Evolutionary conservation across 2,329 filamentous ascomycete species (phyloP).

Genomic region (Cladosporium velox): DNA sequence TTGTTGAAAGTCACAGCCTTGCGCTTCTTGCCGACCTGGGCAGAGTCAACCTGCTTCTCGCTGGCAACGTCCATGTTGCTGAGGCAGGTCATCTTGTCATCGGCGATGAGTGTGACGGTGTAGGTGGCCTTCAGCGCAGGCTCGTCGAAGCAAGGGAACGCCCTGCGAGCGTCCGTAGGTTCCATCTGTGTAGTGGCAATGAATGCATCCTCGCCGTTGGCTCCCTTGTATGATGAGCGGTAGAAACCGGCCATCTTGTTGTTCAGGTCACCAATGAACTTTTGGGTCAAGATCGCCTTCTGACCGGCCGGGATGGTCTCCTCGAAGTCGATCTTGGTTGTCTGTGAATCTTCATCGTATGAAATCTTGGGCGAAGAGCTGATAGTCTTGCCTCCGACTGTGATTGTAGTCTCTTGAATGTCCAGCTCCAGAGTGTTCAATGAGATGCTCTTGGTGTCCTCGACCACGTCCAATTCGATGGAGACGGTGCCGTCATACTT

Average conservation of each 20-base stretch:
- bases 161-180: conserved; percentile 86
- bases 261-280: conserved; percentile 78
- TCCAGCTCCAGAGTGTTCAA: conserved; percentile 87
- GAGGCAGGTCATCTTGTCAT: conserved; percentile 85
- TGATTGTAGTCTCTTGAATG: conserved; percentile 72
- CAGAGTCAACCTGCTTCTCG: conserved; percentile 71
- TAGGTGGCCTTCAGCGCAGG: conserved; percentile 91
- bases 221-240: conserved; percentile 85
- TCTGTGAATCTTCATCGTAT: conserved; percentile 78
- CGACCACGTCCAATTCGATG: conserved; percentile 83
- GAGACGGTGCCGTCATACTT: conserved; percentile 81
- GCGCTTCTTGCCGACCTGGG: conserved; percentile 63
- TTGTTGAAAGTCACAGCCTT: conserved; percentile 91
- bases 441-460: conserved; percentile 82
- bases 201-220: conserved; percentile 75
- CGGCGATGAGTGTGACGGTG: conserved; percentile 85
- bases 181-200: conserved; percentile 96
- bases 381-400: conserved; percentile 57
- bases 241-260: conserved; percentile 99
- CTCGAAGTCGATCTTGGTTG: conserved; percentile 77
- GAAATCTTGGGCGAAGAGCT: conserved; percentile 67
- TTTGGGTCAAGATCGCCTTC: conserved; percentile 76
- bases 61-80: conserved; percentile 95
- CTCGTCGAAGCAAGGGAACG: conserved; percentile 97
- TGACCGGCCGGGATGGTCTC: conserved; percentile 70